A percentile compares a stretch with the other conserved stretches of the same genome.
Evolutionary conservation across 2,329 filamentous ascomycete genomes (phyloP).

Genomic region (Tolypocladium tropicale): DNA sequence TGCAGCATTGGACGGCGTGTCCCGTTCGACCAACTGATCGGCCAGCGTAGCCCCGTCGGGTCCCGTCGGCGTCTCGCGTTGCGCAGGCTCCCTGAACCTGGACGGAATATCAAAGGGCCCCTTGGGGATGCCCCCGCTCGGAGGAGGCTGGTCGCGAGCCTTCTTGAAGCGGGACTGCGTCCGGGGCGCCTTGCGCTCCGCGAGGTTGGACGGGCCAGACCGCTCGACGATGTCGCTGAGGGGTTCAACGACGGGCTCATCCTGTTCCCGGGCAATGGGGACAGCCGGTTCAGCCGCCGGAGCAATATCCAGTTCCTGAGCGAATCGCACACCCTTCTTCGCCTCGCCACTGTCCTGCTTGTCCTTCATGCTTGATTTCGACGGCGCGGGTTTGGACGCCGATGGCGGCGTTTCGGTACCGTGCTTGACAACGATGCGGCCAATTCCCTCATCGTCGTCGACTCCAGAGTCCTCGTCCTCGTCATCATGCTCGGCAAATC

Average conservation of each 20-base stretch:
- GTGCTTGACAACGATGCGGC: conserved; percentile 40
- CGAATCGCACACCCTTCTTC: conserved; percentile 75
- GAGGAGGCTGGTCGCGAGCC: conserved; percentile 14
- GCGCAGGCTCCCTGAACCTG: conserved; percentile 26
- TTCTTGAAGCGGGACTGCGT: conserved; percentile 45
- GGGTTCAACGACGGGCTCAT: conserved; percentile 31
- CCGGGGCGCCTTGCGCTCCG: conserved; percentile 20
- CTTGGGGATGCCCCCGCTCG: conserved; percentile 17
- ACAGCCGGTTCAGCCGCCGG: conserved; percentile 16
- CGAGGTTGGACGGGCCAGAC: conserved; percentile 13
- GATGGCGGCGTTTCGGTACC: conserved; percentile 10
- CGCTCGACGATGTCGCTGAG: conserved; percentile 45
- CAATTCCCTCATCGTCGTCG: conserved; percentile 41
- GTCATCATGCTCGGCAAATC: conserved; percentile 44
- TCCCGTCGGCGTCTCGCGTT: conserved; percentile 32
- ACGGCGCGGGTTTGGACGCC: conserved; percentile 9
- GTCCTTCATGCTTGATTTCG: conserved; percentile 23
- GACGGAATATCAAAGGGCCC: conserved; percentile 34
- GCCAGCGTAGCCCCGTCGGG: conserved; percentile 48
- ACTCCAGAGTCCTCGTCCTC: conserved; percentile 24
- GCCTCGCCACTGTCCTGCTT: conserved; percentile 12
- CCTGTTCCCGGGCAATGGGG: conserved; percentile 10
- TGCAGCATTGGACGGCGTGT: conserved; percentile 19
- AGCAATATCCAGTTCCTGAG: conserved; percentile 62
- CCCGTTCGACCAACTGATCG: conserved; percentile 46